These are phyloP conservation scores for Magnusiomyces ingens DNA, from an alignment of 1,139 yeast species.

Conservation along the genomic window DNA sequence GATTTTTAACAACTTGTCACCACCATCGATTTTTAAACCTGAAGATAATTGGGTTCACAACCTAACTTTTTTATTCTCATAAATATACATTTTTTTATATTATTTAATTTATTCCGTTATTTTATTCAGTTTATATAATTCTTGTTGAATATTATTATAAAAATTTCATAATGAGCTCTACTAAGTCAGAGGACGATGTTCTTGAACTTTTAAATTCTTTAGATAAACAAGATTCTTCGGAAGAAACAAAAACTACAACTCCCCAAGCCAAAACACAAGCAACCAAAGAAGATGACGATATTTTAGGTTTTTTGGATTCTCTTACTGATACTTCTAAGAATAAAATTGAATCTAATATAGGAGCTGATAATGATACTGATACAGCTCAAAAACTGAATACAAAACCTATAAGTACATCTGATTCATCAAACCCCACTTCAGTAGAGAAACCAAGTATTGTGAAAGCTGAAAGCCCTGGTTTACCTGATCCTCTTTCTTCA, in stretches of 20 bases:
- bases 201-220: slow-evolving; percentile 83
- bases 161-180: slow-evolving; percentile 1
- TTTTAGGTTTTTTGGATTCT: slow-evolving; percentile 82
- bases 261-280: slow-evolving; percentile 18
- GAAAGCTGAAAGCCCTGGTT: slow-evolving; percentile 22
- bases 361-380: background rate
- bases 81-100: too few species aligned
- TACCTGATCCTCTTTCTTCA: slow-evolving; percentile 61
- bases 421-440: slow-evolving; percentile 16
- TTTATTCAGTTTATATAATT: background rate
- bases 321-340: slow-evolving; percentile 33
- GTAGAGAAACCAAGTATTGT: slow-evolving; percentile 20
- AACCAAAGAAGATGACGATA: slow-evolving; percentile 51
- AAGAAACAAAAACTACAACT: slow-evolving; percentile 22
- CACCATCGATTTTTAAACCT: too few species aligned
- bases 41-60: too few species aligned
- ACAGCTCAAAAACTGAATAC: slow-evolving; percentile 18
- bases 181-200: slow-evolving; percentile 54
- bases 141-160: too few species aligned
- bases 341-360: slow-evolving; percentile 4
- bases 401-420: slow-evolving; percentile 8
- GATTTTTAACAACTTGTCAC: too few species aligned
- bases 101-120: too few species aligned
- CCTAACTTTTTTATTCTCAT: too few species aligned
- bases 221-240: slow-evolving; percentile 52